These are phyloP conservation scores for Chloroidium sp. DNA, from an alignment of 163 green algal genomes.

Conservation along the genomic window DNA sequence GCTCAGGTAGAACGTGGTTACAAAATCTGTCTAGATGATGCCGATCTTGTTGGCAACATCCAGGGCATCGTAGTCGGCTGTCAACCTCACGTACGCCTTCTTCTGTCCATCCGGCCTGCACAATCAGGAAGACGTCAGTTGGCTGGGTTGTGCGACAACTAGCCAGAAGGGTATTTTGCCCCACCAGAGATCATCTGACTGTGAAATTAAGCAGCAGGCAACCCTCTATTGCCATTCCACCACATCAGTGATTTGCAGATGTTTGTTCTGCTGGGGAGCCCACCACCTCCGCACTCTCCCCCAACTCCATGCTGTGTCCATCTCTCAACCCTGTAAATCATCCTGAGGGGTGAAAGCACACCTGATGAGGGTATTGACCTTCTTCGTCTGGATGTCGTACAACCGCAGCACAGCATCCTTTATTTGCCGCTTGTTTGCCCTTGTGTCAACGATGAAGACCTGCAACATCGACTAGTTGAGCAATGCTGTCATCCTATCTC, in stretches of 20 bases:
- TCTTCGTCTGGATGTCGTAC: constrained; percentile 97
- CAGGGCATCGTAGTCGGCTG: constrained; percentile 91
- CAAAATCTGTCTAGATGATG: constrained; percentile 61
- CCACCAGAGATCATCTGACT: too few species aligned
- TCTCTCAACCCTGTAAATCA: background rate
- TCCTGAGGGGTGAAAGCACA: constrained; percentile 12
- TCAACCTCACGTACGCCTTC: constrained; percentile 96
- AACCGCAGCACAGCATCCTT: constrained; percentile 82
- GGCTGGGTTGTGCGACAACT: too few species aligned
- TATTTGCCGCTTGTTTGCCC: constrained; percentile 89
- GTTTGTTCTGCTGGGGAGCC: background rate
- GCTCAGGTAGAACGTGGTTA: too few species aligned
- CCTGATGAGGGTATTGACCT: constrained; percentile 99
- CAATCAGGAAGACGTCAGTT: background rate
- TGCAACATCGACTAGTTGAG: constrained; percentile 8
- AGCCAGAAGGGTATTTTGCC: too few species aligned
- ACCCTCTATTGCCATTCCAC: too few species aligned
- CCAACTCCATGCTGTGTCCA: too few species aligned
- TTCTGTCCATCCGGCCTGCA: constrained; percentile 87
- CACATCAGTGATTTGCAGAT: background rate
- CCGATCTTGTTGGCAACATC: constrained; percentile 99
- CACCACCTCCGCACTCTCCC: too few species aligned
- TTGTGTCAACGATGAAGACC: constrained; percentile 87
- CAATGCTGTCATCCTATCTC: too few species aligned
- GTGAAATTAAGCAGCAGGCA: too few species aligned